Base-by-base conservation (phyloP, 441 rosid genomes). In the Pelargonium citronellum region DNA sequence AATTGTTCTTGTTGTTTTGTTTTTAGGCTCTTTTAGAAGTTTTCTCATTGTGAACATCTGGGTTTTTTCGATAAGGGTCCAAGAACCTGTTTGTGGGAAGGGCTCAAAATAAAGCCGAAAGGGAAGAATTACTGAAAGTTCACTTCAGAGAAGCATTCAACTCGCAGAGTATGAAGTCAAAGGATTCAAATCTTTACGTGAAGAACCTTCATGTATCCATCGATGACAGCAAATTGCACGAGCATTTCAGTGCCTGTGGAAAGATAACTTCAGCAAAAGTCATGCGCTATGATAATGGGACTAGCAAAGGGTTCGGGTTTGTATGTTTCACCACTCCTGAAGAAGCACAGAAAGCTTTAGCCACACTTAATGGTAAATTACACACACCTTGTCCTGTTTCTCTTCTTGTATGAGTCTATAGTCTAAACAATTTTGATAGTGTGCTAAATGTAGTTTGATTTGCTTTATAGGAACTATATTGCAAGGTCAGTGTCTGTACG, bases 271-370 rank as follows among this genome's bases (percentile, higher is more conserved):
- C 90, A 17, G 84, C 81, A 61, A 92, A 74, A 79, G 85, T 90
- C 73, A 86, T 81, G 85, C 74, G 83, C 71, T 74, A 79, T 66
- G 87, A 83, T 13, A 79, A 79, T 75, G 95, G 98, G 41, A 74
- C 22, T 20, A 90, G 90, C 71, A 89, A 84, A 75, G 90, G 91
- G 41, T 91, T 85, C 76, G 98, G 95, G 66, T 92, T 91, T 78
- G 98, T 92, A 62, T 82, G 92, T 79, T 91, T 86, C 84, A 85
- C 96, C 76, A 80, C 71, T 64, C 64, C 80, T 73, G 91, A 86
- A 79, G 97, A 89, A 80, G 87, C 94, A 58, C 80, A 71, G 43
- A 75, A 57, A 20, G 91, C 89, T 65, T 71, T 83, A 69, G 61
- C 65, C 70, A 57, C 78, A 13, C 83, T 87, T 73, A 78, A 90